These are phyloP conservation scores for Colletotrichum cordylinicola DNA, from an alignment of 2,329 filamentous ascomycete species.

Conservation along the genomic window DNA sequence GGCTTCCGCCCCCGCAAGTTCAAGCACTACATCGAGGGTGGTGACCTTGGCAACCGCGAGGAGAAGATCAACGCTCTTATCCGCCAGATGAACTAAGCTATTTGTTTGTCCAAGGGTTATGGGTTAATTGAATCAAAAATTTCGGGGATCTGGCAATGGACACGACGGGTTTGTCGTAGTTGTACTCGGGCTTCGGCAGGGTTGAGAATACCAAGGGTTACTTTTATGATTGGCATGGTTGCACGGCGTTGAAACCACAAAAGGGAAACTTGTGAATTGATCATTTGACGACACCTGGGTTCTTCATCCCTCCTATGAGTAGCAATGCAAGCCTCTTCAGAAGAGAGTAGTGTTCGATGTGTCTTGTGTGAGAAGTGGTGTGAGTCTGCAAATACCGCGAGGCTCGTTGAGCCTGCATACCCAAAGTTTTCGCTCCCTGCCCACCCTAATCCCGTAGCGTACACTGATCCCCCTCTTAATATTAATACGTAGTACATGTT, in stretches of 20 bases:
- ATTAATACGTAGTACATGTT: background rate
- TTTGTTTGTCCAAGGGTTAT: background rate
- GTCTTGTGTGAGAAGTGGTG: background rate
- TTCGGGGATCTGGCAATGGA: slow-evolving; percentile 27
- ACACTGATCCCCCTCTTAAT: background rate
- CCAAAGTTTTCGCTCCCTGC: background rate
- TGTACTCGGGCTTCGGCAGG: slow-evolving; percentile 28
- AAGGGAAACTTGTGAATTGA: slow-evolving; percentile 35
- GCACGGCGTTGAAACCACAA: slow-evolving; percentile 39
- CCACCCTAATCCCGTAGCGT: background rate
- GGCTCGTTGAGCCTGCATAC: background rate
- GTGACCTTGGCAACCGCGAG: slow-evolving; percentile 98
- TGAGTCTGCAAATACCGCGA: background rate
- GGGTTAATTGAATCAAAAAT: slow-evolving; percentile 22
- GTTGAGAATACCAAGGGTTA: slow-evolving; percentile 25
- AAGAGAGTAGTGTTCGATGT: background rate
- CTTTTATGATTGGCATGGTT: slow-evolving; percentile 31
- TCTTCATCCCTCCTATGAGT: slow-evolving; percentile 12
- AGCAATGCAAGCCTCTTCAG: slow-evolving; percentile 20
- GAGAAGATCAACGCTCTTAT: slow-evolving; percentile 97
- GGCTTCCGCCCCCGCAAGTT: slow-evolving; percentile 98
- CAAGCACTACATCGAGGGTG: slow-evolving; percentile 98
- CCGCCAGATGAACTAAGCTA: slow-evolving; percentile 95
- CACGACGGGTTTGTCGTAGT: slow-evolving; percentile 25
- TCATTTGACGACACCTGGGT: slow-evolving; percentile 25